Base-by-base conservation (phyloP, 768 basidiomycete species). In the Macrolepiota fuliginosa region DNA sequence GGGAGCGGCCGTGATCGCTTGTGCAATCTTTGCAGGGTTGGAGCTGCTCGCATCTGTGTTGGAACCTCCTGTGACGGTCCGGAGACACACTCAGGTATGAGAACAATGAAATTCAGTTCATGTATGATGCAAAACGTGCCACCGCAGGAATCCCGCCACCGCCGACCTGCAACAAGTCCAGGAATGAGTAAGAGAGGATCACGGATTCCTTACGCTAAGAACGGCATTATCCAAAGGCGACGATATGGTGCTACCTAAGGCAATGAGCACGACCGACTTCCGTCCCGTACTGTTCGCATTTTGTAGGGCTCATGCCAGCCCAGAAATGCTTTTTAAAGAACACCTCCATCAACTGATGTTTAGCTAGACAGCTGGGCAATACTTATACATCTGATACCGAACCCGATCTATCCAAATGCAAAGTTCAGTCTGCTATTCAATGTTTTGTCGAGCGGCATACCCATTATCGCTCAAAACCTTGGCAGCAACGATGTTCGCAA, bases 391-490 rank as follows among this genome's bases (percentile, higher is more conserved):
- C 46, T 12, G 46, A 10, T 36, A 49, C 9, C 12, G 56, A 7
- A 36, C 56, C 56, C 11, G 56, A 58, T 15, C 56, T 58, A 22
- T 46, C 13, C 45, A 22, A 4, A 47, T 3, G 40, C n/a, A 22
- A n/a, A 11, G 9, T 22, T 19, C n/a, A n/a, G n/a, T 15, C 17
- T 9, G 10, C 6, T 11, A n/a, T 49, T 36, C 15, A 12, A 37
- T 32, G 25, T 9, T 37, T 36, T 9, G 7, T 17, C 7, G 49
- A 52, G 39, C 3, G 10, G 32, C 68, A 2, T 42, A 72, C 67
- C 75, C 76, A 11, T 42, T 58, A 52, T 73, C 72, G 49, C 64
- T 68, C 32, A 77, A 69, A n/a, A 78, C 78, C 62, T 78, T 79
- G 45, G 79, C 76, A 7, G 77, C 74, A 61, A 78, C 68, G 63